Evolutionary conservation across 495 filamentous ascomycete species (phyloP).

Genomic region (Neurospora sp.): DNA sequence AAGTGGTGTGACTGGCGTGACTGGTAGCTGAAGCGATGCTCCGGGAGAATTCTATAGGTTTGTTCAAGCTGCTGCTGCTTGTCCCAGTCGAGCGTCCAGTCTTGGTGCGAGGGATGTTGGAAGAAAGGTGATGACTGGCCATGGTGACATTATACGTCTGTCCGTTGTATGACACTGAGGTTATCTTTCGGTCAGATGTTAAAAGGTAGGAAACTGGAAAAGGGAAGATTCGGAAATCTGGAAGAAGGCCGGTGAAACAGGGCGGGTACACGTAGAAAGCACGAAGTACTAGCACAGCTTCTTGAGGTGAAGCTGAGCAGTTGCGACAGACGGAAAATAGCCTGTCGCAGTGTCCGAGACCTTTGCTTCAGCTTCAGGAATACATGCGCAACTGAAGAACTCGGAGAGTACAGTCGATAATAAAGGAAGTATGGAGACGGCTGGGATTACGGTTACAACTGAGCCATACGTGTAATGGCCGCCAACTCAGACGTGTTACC

Average conservation of each 20-base stretch:
- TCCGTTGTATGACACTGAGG: not conserved
- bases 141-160: conserved; percentile 17
- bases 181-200: not conserved
- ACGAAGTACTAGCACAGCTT: not conserved
- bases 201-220: not conserved
- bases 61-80: conserved; percentile 8
- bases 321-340: not conserved
- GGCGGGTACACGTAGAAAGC: not conserved
- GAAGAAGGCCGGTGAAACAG: not conserved
- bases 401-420: not conserved
- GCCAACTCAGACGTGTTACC: not conserved
- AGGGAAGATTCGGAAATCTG: not conserved
- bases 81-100: conserved; percentile 12
- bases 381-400: not conserved
- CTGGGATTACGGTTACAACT: not conserved
- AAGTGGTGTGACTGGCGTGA: conserved; percentile 4
- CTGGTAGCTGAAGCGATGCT: conserved; percentile 6
- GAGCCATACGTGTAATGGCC: not conserved
- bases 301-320: not conserved
- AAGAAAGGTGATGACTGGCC: conserved; percentile 15
- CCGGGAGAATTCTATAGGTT: not conserved
- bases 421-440: not conserved
- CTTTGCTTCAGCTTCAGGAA: not conserved
- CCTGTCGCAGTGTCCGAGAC: not conserved
- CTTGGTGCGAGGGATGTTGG: conserved; percentile 15